Base-by-base conservation (phyloP, 192 early-diverging fungal species). In the Dissophora globulifera region DNA sequence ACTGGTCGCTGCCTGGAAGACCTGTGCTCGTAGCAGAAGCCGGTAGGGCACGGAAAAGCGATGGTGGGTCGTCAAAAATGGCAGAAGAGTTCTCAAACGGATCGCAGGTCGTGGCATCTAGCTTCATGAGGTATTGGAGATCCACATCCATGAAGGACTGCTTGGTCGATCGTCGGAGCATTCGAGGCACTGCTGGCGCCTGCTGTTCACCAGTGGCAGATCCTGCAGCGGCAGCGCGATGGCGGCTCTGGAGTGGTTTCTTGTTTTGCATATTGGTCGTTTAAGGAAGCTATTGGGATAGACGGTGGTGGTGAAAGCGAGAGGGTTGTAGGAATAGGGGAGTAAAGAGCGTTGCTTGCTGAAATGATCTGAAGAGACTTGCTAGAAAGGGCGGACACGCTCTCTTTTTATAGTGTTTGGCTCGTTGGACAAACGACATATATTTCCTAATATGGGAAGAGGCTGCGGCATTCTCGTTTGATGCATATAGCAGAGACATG, bases 101-200 rank as follows among this genome's bases (percentile, higher is more conserved):
- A 50, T 76, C 72, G 1, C 56, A 64, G 2, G 72, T 76, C 1
- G 72, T 43, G 5, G 72, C 63, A 15, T 76, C 72, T 2, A 67
- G 52, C 2, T 48, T 62, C 72, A 76, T 76, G 13, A 76, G 72
- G 20, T 76, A 76, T 15, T 66, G 63, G 30, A 76, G 63, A 33
- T 76, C 72, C 6, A 76, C 62, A 19, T 76, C 72, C 72, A 76
- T 76, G 41, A 76, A 76, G 33, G 72, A 76, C 43, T 76, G 72
- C 52, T 76, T 76, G 26, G 72, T 76, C 42, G 48, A 55, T 25
- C 72, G 62, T 12, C 72, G 62, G 49, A 76, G 52, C 64, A 76
- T 66, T 1, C 72, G 57, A 35, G 72, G 72, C 6, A 76, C 72
- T 8, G 46, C 72, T 12, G 62, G 63, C 16, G 26, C 32, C 17